phyloP scores from a whole-genome alignment of 2,329 filamentous ascomycete genomes.

The Ilyonectria destructans region DNA sequence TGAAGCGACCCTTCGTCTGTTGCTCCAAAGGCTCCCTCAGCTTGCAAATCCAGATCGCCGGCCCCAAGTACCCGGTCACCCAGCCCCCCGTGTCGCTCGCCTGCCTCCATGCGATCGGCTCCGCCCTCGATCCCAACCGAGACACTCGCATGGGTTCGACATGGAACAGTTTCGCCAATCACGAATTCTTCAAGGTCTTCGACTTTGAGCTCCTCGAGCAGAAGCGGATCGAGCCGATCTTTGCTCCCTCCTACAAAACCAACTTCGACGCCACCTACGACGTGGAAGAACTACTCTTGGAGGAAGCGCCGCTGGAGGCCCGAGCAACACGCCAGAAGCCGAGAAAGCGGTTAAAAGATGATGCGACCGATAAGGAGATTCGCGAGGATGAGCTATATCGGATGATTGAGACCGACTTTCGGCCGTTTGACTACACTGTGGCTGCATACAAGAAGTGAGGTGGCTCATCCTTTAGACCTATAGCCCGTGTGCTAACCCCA shows the following conservation, averaged over 20 bases:
- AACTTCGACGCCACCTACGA: conserved; percentile 99
- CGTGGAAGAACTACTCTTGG: conserved; percentile 91
- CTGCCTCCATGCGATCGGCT: conserved; percentile 75
- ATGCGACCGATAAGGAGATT: conserved; percentile 95
- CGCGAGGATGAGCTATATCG: conserved; percentile 48
- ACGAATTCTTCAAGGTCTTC: conserved; percentile 90
- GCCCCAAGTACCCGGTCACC: conserved; percentile 92
- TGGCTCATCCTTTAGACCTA: neutral
- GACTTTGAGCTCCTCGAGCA: conserved; percentile 89
- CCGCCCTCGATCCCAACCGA: no score
- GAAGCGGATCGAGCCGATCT: conserved; percentile 63
- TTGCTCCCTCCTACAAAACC: conserved; percentile 96
- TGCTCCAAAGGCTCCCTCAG: conserved; percentile 59
- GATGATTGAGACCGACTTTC: conserved; percentile 71
- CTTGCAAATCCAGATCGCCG: conserved; percentile 78
- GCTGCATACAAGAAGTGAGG: conserved; percentile 83
- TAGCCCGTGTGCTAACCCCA: conserved; percentile 10
- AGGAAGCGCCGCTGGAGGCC: conserved; percentile 95
- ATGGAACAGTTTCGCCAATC: conserved; percentile 88
- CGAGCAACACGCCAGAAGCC: conserved; percentile 94
- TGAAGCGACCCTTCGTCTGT: no score
- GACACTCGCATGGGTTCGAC: conserved; percentile 53
- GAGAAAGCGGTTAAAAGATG: conserved; percentile 90
- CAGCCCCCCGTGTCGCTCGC: conserved; percentile 90
- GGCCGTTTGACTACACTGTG: conserved; percentile 94